Conservation (phyloP, 2,329 filamentous ascomycete species). For the Parascedosporium putredinis region DNA sequence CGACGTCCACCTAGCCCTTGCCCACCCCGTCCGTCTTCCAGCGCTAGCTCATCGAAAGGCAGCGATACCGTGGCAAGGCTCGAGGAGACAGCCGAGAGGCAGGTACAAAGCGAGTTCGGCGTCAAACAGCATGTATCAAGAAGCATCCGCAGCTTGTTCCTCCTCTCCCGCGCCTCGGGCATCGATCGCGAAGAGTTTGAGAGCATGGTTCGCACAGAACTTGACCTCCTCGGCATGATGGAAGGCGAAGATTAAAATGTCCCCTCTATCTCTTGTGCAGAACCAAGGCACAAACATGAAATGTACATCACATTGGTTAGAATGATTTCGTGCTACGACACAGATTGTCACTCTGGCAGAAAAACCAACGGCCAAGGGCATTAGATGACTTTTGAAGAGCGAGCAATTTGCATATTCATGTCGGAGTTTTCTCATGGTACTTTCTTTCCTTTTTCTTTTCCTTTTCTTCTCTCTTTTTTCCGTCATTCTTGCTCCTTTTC, state of each 20-base stretch:
- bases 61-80: conserved; percentile 51
- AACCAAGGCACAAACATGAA: not conserved
- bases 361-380: too few species aligned
- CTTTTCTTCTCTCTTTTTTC: too few species aligned
- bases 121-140: conserved; percentile 72
- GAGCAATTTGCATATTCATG: too few species aligned
- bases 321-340: not conserved
- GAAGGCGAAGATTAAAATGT: conserved; percentile 38
- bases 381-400: too few species aligned
- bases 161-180: conserved; percentile 58
- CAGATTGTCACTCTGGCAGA: not conserved
- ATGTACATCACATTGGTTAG: not conserved
- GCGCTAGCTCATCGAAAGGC: conserved; percentile 45
- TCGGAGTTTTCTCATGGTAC: too few species aligned
- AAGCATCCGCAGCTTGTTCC: conserved; percentile 65
- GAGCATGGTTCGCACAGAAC: conserved; percentile 57
- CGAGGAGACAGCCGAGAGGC: conserved; percentile 43
- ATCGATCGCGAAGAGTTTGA: conserved; percentile 70
- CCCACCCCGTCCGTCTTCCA: conserved; percentile 50
- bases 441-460: too few species aligned
- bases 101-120: conserved; percentile 57
- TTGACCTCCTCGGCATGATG: conserved; percentile 59
- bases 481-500: too few species aligned
- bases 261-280: too few species aligned
- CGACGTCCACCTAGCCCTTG: conserved; percentile 23